Evolutionary conservation across 2,329 filamentous ascomycete genomes (phyloP), one percentile per base, ranked within the genome.

Genomic region (Colletotrichum graminicola): DNA sequence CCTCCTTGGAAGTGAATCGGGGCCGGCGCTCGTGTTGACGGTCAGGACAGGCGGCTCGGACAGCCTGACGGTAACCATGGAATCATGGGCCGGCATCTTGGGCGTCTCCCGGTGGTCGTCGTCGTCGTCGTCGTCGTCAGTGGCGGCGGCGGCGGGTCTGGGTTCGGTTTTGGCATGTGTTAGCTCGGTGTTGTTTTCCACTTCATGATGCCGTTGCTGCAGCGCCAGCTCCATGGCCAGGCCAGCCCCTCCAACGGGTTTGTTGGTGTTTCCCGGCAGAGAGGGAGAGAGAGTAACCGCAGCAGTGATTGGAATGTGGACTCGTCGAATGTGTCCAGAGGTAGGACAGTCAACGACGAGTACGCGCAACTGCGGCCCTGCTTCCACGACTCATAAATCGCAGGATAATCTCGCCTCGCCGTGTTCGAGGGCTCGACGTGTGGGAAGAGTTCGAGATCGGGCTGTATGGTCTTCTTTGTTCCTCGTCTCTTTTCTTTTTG

Each of bases 31-130:
- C 72, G 84, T 86, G 67, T 87, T 83, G 74, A 91, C 84, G 74
- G 84, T 80, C 76, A 90, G 76, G 75, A 85, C 76, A 75, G 88
- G 80, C 70, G 86, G 84, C 78, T 93, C 92, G 26, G 92, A 94
- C 60, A 94, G 84, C 66, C 91, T 88, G 55, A 94, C 92, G 10
- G 92, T 94, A 56, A 94, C 91, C 91, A 94, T 91, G 26, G 92
- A 94, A 80, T 94, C 92, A 78, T 88, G 87, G 39, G 78, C 65
- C 57, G 63, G 21, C 73, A 75, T 75, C 59, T 74, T 74, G 51
- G 72, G 66, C 41, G 73, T 74, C 23, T 60, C 69, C 60, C 47
- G 63, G 66, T 36, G 55, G 47, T 65, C n/a, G 47, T 43, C 36
- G 47, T 71, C 55, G 60, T 45, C 59, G 56, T 41, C 39, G 47